Conservation (phyloP, 768 basidiomycete species). For the Amanita rubescens region DNA sequence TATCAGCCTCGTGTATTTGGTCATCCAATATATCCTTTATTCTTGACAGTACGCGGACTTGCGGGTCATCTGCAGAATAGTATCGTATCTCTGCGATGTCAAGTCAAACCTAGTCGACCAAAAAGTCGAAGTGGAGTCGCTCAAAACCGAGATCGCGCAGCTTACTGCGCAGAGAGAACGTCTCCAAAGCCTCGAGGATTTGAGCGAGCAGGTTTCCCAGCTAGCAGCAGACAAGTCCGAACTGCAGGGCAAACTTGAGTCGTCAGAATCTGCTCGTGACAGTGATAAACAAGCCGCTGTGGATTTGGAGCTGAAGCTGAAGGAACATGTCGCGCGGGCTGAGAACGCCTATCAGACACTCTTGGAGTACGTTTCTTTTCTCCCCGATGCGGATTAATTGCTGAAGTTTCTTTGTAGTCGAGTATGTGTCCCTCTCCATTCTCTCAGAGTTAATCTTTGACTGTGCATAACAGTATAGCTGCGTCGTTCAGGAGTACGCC, state of each 20-base stretch:
- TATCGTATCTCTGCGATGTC: conserved; percentile 43
- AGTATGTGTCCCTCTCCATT: conserved; percentile 18
- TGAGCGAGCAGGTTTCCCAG: conserved; percentile 24
- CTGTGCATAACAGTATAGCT: conserved; percentile 22
- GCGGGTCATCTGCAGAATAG: conserved; percentile 39
- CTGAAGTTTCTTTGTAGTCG: conserved; percentile 16
- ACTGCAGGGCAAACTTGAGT: conserved; percentile 22
- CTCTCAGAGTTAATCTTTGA: neutral
- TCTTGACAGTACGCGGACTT: conserved; percentile 41
- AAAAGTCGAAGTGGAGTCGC: conserved; percentile 23
- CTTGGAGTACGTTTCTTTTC: conserved; percentile 28
- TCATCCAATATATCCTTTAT: conserved; percentile 7
- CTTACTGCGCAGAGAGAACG: conserved; percentile 28
- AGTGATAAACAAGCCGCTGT: conserved; percentile 47
- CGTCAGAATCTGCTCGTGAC: conserved; percentile 33
- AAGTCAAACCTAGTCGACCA: conserved; percentile 31
- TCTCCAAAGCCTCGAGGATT: conserved; percentile 17
- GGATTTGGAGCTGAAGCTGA: conserved; percentile 44
- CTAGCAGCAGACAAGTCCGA: conserved; percentile 28
- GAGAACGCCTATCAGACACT: conserved; percentile 34
- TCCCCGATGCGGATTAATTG: conserved; percentile 4
- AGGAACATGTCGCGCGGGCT: conserved; percentile 43
- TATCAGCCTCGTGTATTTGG: neutral
- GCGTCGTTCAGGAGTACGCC: conserved; percentile 23
- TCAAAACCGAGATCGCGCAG: conserved; percentile 28